These are phyloP conservation scores for Wilhelminamyces savonicus DNA, from an alignment of 805 yeast species.

Conservation along the genomic window DNA sequence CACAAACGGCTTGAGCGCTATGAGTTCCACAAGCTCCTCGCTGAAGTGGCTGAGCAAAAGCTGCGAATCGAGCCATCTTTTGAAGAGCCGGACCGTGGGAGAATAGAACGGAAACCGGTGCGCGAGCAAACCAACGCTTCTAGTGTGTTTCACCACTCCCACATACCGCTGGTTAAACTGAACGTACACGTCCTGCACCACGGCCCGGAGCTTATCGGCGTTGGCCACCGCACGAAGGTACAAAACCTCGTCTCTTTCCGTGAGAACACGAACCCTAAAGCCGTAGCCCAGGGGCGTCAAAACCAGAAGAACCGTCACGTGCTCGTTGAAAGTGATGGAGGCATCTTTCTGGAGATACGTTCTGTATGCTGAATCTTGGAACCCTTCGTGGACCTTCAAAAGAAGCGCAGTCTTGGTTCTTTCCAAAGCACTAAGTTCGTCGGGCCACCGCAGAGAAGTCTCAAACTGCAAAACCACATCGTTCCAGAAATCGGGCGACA, in stretches of 20 bases:
- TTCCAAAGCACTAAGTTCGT: slow-evolving; percentile 77
- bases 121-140: slow-evolving; percentile 66
- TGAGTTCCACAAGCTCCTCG: slow-evolving; percentile 76
- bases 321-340: slow-evolving; percentile 58
- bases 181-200: slow-evolving; percentile 55
- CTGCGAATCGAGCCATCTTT: slow-evolving; percentile 86
- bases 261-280: slow-evolving; percentile 66
- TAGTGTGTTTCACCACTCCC: slow-evolving; percentile 71
- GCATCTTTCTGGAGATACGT: slow-evolving; percentile 61
- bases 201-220: slow-evolving; percentile 53
- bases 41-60: slow-evolving; percentile 61
- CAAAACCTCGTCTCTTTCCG: slow-evolving; percentile 78
- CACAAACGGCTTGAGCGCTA: slow-evolving; percentile 79
- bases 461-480: slow-evolving; percentile 84
- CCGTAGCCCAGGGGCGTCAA: slow-evolving; percentile 89
- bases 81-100: slow-evolving; percentile 77
- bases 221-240: slow-evolving; percentile 68
- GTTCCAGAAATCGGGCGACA: slow-evolving; percentile 73
- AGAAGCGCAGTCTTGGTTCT: slow-evolving; percentile 87
- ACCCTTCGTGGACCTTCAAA: slow-evolving; percentile 49
- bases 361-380: too few relatives aligned
- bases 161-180: slow-evolving; percentile 60
- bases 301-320: slow-evolving; percentile 53
- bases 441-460: slow-evolving; percentile 92
- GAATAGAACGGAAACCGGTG: slow-evolving; percentile 69